Base-by-base conservation (phyloP, 2,329 filamentous ascomycete species). In the Ceratocystiopsis sp. region DNA sequence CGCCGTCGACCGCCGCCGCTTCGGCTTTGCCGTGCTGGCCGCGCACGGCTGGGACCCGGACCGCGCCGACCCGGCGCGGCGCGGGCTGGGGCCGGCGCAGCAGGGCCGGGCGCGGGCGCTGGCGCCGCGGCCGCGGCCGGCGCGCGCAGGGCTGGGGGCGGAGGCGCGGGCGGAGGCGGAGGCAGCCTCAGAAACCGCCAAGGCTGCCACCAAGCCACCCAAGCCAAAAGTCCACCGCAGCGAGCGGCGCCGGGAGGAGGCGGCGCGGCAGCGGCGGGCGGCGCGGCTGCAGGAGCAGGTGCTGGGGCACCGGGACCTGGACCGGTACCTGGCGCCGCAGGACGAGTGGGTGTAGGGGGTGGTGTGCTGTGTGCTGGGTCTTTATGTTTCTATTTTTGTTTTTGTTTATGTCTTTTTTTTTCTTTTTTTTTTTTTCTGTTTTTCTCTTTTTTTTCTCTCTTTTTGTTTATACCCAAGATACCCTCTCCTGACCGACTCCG, bases 101-200 rank as follows among this genome's bases (percentile, higher is more conserved):
- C 73, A 81, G 50, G 87, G 87, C 3, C 78, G 84, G 47, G 67
- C 79, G 36, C 78, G 77, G 50, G 87, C 87, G 1, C 67, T 95
- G 48, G 85, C 85, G 55, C 64, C 73, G 1, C 71, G 68, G 46
- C 64, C 71, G 43, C 94, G 94, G 60, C 71, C 78, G 37, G 75
- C 89, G 55, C 85, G 72, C 4, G 63, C 81, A 9, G 89, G 87
- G 0, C 59, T 94, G 21, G 85, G 86, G 5, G 25, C 25, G 10
- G 25, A 29, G 25, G 25, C 7, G 35, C 10, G 4, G 35, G n/a
- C 16, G 35, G 6, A 13, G 35, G 7, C 35, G 35, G 4, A 9
- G 35, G 33, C 39, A 14, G 4, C 10, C 19, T 4, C 21, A 8
- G 21, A 4, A 21, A 8, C 21, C 4, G 4, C 32, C 36, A 3